Evolutionary conservation across 441 rosid species (phyloP).

Genomic region (Eutrema salsugineum): DNA sequence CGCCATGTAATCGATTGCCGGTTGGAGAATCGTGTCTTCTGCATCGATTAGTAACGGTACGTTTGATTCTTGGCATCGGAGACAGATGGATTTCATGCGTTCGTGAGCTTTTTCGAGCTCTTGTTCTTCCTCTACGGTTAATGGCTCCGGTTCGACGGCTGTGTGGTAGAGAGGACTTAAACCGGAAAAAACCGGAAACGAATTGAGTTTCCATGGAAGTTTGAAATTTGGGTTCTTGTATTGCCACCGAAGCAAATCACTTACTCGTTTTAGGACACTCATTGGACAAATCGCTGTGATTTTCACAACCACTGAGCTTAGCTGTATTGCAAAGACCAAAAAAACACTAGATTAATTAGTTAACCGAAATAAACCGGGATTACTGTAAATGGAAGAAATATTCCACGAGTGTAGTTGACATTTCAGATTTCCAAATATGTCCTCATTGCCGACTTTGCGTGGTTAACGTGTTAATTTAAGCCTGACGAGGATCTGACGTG

Average conservation of each 20-base stretch:
- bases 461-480: conserved; percentile 12
- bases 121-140: conserved; percentile 52
- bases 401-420: conserved; percentile 12
- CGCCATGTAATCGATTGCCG: conserved; percentile 79
- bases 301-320: conserved; percentile 61
- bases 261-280: conserved; percentile 44
- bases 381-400: neutral
- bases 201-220: conserved; percentile 68
- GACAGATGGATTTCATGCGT: conserved; percentile 49
- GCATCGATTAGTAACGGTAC: conserved; percentile 67
- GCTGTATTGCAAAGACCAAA: conserved; percentile 34
- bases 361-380: conserved; percentile 19
- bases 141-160: conserved; percentile 44
- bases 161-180: conserved; percentile 78
- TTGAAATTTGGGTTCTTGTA: conserved; percentile 47
- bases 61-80: conserved; percentile 42
- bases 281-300: conserved; percentile 71
- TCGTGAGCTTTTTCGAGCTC: conserved; percentile 48
- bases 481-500: conserved; percentile 17
- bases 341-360: neutral
- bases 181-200: conserved; percentile 62
- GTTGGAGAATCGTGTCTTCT: conserved; percentile 73
- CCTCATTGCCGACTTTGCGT: conserved; percentile 17
- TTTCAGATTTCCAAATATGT: neutral
- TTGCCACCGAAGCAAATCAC: conserved; percentile 81